phyloP scores from a whole-genome alignment of 805 yeast species.

The Saccharomycopsis selenospora region DNA sequence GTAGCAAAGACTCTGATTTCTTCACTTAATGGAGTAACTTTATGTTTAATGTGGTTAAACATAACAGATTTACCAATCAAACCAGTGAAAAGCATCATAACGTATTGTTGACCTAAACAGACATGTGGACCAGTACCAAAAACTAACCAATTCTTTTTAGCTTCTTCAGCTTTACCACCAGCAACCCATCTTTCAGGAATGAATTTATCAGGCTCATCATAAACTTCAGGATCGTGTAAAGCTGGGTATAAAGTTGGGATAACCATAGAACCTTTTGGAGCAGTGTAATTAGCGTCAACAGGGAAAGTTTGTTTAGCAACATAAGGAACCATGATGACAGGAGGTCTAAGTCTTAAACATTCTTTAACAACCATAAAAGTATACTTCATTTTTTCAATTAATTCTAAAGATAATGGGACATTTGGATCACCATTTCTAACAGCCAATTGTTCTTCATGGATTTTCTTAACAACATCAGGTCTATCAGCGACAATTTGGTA shows the following conservation, averaged over 20 bases:
- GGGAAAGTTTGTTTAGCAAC: slow-evolving; percentile 85
- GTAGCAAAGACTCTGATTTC: slow-evolving; percentile 95
- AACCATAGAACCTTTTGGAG: slow-evolving; percentile 96
- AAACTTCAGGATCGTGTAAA: slow-evolving; percentile 94
- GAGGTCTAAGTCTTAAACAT: slow-evolving; percentile 90
- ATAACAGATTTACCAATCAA: slow-evolving; percentile 87
- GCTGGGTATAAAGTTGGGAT: slow-evolving; percentile 95
- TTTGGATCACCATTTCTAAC: slow-evolving; percentile 74
- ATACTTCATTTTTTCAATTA: slow-evolving; percentile 82
- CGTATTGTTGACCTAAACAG: slow-evolving; percentile 92
- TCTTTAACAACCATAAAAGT: slow-evolving; percentile 90
- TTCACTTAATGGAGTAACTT: slow-evolving; percentile 78
- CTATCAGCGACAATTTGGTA: slow-evolving; percentile 95
- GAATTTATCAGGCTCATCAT: slow-evolving; percentile 88
- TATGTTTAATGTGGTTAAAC: slow-evolving; percentile 74
- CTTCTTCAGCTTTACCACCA: slow-evolving; percentile 67
- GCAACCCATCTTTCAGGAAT: slow-evolving; percentile 93
- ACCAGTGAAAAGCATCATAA: slow-evolving; percentile 80
- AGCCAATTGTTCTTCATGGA: slow-evolving; percentile 84
- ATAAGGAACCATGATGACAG: slow-evolving; percentile 97
- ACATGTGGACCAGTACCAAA: slow-evolving; percentile 97
- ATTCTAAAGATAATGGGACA: slow-evolving; percentile 53
- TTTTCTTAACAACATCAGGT: slow-evolving; percentile 79
- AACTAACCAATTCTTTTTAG: slow-evolving; percentile 88
- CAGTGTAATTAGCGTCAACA: slow-evolving; percentile 73